Base-by-base conservation (phyloP, 352 stramenopile genomes). In the Thalassiosira exigua region DNA sequence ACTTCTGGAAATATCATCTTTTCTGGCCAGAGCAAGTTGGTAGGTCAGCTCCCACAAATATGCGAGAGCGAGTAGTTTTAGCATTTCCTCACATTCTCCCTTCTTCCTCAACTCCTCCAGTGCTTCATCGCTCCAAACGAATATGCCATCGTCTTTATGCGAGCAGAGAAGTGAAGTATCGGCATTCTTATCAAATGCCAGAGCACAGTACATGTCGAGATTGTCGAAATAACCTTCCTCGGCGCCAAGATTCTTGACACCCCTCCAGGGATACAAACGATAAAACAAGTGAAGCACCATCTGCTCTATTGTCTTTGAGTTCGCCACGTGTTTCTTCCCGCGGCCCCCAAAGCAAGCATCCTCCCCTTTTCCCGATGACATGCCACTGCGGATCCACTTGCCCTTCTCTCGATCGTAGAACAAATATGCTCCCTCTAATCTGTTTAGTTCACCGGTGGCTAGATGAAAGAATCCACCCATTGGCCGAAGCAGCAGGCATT, bases 181-280 rank as follows among this genome's bases (percentile, higher is more conserved):
- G n/a, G n/a, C n/a, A n/a, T n/a, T n/a, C n/a, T n/a, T n/a, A n/a
- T n/a, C n/a, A n/a, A n/a, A n/a, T n/a, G n/a, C n/a, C n/a, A n/a
- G n/a, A n/a, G n/a, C n/a, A n/a, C n/a, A n/a, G n/a, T n/a, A n/a
- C n/a, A n/a, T n/a, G n/a, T n/a, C 60, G 48, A 70, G 61, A 61
- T 70, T 59, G 17, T 60, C 61, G 44, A 70, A 70, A 32, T 59
- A 70, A n/a, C 42, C 61, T 27, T 50, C 33, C 14, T 7, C 3
- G 17, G 22, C 61, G 14, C 50, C 50, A 57, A 57, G 50, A 19
- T 57, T 57, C 21, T 57, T 24, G 9, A 26, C 14, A 26, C 56
- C 61, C 44, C 19, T 14, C 4, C 4, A n/a, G 42, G 21, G 44
- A 70, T 70, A 70, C 17, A 46, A 29, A 2, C 42, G 1, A 48